Conservation (phyloP, 345 rosid species). For the Aquilaria malaccensis region DNA sequence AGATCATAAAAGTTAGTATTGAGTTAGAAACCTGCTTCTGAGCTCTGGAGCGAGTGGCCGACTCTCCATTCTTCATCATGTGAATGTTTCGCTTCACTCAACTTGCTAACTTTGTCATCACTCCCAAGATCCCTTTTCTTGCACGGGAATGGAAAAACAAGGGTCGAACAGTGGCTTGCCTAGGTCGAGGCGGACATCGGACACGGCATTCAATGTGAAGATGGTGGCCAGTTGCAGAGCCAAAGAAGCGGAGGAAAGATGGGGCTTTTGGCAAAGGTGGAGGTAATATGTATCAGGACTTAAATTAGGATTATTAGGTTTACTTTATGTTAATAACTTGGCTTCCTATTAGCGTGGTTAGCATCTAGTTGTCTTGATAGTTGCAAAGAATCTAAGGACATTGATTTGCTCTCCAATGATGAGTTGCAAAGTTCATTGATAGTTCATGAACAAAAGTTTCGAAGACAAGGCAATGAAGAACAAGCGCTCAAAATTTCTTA, state of each 20-base stretch:
- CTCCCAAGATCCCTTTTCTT: constrained; percentile 19
- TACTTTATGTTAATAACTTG: too few species aligned
- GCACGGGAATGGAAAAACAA: constrained; percentile 3
- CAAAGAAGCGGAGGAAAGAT: neutral
- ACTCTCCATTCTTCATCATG: constrained; percentile 56
- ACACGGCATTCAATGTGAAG: constrained; percentile 25
- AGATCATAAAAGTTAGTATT: neutral
- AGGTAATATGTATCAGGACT: neutral
- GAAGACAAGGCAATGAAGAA: too few species aligned
- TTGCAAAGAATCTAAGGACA: too few species aligned
- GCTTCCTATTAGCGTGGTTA: too few species aligned
- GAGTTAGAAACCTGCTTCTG: constrained; percentile 38
- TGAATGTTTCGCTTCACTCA: constrained; percentile 24
- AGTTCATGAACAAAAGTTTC: too few species aligned
- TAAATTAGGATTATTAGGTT: too few species aligned
- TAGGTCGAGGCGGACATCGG: constrained; percentile 12
- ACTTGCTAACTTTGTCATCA: constrained; percentile 17
- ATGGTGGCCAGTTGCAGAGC: constrained; percentile 6
- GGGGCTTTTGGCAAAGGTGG: neutral
- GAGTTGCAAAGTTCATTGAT: too few species aligned
- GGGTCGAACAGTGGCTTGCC: constrained; percentile 14
- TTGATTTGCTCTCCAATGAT: too few species aligned
- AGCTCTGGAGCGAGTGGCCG: constrained; percentile 58
- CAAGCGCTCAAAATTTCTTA: too few species aligned
- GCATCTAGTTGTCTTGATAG: too few species aligned